Evolutionary conservation across 306 rosid species (phyloP).

Genomic region (Gastrolobium villosum): DNA sequence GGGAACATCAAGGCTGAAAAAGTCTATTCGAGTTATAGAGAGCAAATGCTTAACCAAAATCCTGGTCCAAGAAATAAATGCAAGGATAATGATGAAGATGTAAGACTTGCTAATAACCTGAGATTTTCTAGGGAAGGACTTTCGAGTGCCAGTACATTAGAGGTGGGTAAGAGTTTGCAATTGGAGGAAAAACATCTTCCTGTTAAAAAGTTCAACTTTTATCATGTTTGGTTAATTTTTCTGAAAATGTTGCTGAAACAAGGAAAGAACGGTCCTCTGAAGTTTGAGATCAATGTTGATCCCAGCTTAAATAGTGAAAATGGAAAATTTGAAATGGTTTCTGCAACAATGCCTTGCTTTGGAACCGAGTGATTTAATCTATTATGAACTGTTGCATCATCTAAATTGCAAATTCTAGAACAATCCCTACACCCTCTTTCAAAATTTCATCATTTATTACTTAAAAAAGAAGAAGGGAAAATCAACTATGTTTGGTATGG

Average conservation of each 20-base stretch:
- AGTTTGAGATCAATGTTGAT: slow-evolving; percentile 67
- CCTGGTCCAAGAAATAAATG: slow-evolving; percentile 29
- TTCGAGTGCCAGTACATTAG: slow-evolving; percentile 44
- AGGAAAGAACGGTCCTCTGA: slow-evolving; percentile 74
- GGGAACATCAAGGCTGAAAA: slow-evolving; percentile 83
- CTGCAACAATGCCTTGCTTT: slow-evolving; percentile 67
- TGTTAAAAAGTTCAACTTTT: slow-evolving; percentile 49
- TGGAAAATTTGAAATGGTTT: slow-evolving; percentile 84
- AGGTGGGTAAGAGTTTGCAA: slow-evolving; percentile 39
- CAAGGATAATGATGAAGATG: slow-evolving; percentile 24
- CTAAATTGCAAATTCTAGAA: not conserved
- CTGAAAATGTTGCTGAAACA: slow-evolving; percentile 72
- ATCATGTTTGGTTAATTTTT: slow-evolving; percentile 72
- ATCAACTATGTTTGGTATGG: not conserved
- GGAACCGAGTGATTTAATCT: slow-evolving; percentile 44
- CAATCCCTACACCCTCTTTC: not conserved
- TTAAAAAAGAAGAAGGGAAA: not conserved
- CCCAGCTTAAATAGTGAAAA: slow-evolving; percentile 60
- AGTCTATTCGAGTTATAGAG: slow-evolving; percentile 60
- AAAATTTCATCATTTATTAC: not conserved
- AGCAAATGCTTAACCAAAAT: slow-evolving; percentile 39
- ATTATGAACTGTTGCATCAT: not conserved
- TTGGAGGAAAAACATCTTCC: slow-evolving; percentile 41
- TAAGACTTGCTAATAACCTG: slow-evolving; percentile 6
- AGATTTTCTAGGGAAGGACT: slow-evolving; percentile 45